Conservation (phyloP, 2,329 filamentous ascomycete genomes). For the Exophiala sideris region DNA sequence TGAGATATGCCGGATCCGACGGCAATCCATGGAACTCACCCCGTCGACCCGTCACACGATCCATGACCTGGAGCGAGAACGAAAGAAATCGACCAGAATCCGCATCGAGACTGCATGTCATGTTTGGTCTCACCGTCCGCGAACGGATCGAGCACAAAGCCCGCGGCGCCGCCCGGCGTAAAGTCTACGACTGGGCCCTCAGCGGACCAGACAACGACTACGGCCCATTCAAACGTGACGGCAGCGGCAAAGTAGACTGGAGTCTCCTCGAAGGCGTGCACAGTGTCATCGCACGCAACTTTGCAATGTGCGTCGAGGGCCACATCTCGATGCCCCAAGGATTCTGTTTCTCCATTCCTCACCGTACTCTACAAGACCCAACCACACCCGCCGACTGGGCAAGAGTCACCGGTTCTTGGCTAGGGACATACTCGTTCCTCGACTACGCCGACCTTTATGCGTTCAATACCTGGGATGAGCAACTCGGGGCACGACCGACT, state of each 20-base stretch:
- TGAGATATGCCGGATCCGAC: not conserved
- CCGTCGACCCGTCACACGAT: slow-evolving; percentile 13
- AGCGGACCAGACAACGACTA: slow-evolving; percentile 23
- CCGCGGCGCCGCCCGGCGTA: slow-evolving; percentile 20
- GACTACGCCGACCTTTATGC: slow-evolving; percentile 26
- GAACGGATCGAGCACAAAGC: slow-evolving; percentile 21
- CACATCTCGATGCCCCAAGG: slow-evolving; percentile 23
- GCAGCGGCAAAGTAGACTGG: slow-evolving; percentile 27
- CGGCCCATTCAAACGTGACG: slow-evolving; percentile 26
- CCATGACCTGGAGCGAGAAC: slow-evolving; percentile 8
- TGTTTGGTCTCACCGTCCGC: slow-evolving; percentile 24
- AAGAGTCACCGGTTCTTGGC: slow-evolving; percentile 23
- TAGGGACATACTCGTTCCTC: slow-evolving; percentile 28
- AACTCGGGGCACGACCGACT: slow-evolving; percentile 8
- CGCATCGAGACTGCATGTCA: slow-evolving; percentile 26
- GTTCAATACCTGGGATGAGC: slow-evolving; percentile 18
- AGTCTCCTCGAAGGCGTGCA: slow-evolving; percentile 24
- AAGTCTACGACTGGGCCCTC: slow-evolving; percentile 27
- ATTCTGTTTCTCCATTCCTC: slow-evolving; percentile 27
- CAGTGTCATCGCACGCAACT: slow-evolving; percentile 24
- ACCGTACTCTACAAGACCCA: slow-evolving; percentile 23
- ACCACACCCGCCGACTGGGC: slow-evolving; percentile 27
- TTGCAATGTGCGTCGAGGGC: slow-evolving; percentile 18
- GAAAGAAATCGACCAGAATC: slow-evolving; percentile 17
- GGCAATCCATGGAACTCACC: slow-evolving; percentile 6